Conservation (phyloP, 2,329 filamentous ascomycete genomes). For the Pestalotiopsis sp. region DNA sequence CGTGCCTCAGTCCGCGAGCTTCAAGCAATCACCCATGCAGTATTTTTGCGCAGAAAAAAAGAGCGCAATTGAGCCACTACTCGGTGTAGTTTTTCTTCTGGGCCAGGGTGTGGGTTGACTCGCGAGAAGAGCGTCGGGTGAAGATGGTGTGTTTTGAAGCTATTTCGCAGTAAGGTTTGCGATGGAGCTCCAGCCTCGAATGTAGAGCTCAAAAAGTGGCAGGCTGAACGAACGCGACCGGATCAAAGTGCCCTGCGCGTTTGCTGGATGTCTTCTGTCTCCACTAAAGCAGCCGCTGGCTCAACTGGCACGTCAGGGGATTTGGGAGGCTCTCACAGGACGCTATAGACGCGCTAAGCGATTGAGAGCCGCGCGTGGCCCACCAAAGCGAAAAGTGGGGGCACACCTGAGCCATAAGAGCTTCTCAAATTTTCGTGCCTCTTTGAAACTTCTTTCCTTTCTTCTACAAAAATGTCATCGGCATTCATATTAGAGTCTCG, state of each 20-base stretch:
- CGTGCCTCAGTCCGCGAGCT: background rate
- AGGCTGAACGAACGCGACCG: conserved; percentile 3
- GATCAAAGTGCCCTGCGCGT: background rate
- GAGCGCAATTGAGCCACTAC: background rate
- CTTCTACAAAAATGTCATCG: conserved; percentile 73
- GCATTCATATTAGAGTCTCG: conserved; percentile 99
- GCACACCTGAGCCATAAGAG: background rate
- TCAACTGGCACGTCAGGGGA: background rate
- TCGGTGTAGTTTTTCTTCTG: background rate
- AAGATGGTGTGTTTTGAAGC: background rate
- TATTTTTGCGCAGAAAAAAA: background rate
- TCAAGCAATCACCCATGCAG: background rate
- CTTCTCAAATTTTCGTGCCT: conserved; percentile 4
- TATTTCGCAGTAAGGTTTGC: conserved; percentile 1
- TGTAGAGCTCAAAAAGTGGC: conserved; percentile 6
- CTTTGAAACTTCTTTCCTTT: conserved; percentile 26
- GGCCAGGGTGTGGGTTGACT: background rate
- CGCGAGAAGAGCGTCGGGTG: background rate
- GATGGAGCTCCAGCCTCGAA: background rate
- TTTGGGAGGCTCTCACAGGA: background rate
- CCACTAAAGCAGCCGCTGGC: background rate
- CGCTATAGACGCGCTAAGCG: conserved; percentile 12
- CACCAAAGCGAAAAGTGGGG: background rate
- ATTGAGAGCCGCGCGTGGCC: background rate
- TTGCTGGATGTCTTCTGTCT: background rate